phyloP scores from a whole-genome alignment of 1,284 basidiomycete genomes.

The Stereum hirsutum region DNA sequence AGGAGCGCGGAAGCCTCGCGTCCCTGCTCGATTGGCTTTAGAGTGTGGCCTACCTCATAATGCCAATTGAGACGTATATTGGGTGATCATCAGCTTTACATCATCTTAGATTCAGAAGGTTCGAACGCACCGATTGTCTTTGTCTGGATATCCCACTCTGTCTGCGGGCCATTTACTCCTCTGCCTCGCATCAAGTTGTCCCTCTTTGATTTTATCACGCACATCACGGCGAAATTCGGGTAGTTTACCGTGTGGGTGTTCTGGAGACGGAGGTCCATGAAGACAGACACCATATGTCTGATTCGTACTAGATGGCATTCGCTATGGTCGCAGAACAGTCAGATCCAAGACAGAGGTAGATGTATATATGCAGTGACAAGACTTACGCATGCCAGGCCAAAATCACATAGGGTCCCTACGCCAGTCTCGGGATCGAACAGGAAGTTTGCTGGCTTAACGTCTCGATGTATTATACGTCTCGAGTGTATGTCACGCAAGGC shows the following conservation, averaged over 20 bases:
- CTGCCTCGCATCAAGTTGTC: conserved; percentile 54
- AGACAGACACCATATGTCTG: conserved; percentile 64
- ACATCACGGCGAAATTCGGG: conserved; percentile 27
- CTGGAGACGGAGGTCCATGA: conserved; percentile 55
- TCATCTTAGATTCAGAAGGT: background rate
- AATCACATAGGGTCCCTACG: conserved; percentile 88
- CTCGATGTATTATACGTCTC: conserved; percentile 90
- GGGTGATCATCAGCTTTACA: background rate
- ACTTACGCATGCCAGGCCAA: conserved; percentile 86
- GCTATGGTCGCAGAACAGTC: too few species aligned
- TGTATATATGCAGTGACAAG: background rate
- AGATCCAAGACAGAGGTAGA: too few species aligned
- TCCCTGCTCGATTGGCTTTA: conserved; percentile 95
- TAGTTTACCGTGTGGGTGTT: conserved; percentile 60
- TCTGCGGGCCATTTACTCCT: conserved; percentile 49
- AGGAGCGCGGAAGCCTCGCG: conserved; percentile 93
- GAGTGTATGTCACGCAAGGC: conserved; percentile 86
- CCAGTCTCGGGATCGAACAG: conserved; percentile 85
- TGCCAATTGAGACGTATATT: background rate
- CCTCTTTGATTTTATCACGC: conserved; percentile 36
- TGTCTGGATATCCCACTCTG: conserved; percentile 64
- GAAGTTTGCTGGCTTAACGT: conserved; percentile 98
- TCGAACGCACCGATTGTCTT: conserved; percentile 49
- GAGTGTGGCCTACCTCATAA: conserved; percentile 55
- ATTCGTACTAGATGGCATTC: too few species aligned